Base-by-base conservation (phyloP, 257 asterid genomes). In the Petunia secreta region DNA sequence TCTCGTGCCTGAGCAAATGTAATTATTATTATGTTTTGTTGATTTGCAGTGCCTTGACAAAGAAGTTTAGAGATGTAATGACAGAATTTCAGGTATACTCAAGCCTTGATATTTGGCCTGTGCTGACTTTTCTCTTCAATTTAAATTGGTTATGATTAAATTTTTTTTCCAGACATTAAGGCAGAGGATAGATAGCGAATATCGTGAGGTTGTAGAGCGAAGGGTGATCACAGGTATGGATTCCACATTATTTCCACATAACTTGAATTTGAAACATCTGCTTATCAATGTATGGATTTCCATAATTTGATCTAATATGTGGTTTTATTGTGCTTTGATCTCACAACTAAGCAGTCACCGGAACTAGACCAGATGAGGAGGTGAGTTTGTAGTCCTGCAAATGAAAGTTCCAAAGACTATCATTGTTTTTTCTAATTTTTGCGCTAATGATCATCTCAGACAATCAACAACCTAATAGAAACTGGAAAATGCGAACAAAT, bases 201-300 rank as follows among this genome's bases (percentile, higher is more conserved):
- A 94, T 86, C 98, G 98, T 3, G 98, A 94, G 87, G 95, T 92
- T 58, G 97, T 94, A 25, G 98, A 94, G 88, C 86, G 97, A 85
- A 88, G 98, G 85, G 97, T 94, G 68, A 87, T 92, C 52, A 93
- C 97, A 88, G 97, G 98, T 93, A 39, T 37, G 87, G 73, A 79
- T 74, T 66, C 40, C 44, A 62, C 25, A 39, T 52, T 40, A 44
- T 53, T 44, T 75, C 10, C 67, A 14, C 10, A 53, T 54, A 75
- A 15, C 25, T 14, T 57, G 54, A 53, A 3, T 62, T 63, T 6
- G 8, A n/a, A 25, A 58, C 37, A 73, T 81, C 1, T 39, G 64
- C 57, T 73, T 60, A 39, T 37, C 46, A 53, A 15, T 60, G 13
- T 15, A 10, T 43, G 1, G 39, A 11, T 73, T 63, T 69, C 44